These are phyloP conservation scores for Staphylotrichum tortipilum DNA, from an alignment of 495 filamentous ascomycete genomes.

Conservation along the genomic window DNA sequence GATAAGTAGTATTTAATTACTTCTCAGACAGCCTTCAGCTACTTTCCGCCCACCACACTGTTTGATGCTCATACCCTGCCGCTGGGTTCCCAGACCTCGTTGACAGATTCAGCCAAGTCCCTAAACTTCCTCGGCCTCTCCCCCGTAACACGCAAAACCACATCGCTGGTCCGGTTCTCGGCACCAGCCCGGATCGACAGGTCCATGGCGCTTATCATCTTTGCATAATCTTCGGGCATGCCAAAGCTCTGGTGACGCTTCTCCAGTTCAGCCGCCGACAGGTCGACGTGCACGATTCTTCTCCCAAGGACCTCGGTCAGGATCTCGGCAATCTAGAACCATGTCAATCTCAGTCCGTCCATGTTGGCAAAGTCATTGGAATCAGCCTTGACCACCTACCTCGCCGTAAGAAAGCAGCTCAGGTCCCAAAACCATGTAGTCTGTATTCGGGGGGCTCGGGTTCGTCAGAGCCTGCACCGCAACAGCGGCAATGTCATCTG, in stretches of 20 bases:
- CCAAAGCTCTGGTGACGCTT: conserved; percentile 18
- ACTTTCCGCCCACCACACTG: no score
- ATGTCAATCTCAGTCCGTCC: no score
- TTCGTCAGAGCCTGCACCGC: conserved; percentile 8
- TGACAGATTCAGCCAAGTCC: conserved; percentile 28
- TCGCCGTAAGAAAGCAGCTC: no score
- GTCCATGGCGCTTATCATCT: conserved; percentile 30
- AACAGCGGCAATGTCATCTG: no score
- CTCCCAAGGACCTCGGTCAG: no score
- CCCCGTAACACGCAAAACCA: conserved; percentile 30
- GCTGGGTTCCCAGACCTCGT: conserved; percentile 29
- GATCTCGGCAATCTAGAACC: no score
- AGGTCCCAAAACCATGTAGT: no score
- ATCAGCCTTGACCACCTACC: not conserved
- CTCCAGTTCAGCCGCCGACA: conserved; percentile 26
- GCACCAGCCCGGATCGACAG: conserved; percentile 25
- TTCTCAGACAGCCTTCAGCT: no score
- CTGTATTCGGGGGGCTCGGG: no score
- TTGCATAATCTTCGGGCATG: conserved; percentile 27
- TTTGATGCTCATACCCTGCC: no score
- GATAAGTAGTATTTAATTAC: no score
- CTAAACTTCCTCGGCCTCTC: conserved; percentile 24
- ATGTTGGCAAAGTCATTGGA: no score
- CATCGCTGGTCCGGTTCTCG: conserved; percentile 35
- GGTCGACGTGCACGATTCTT: conserved; percentile 36